These are phyloP conservation scores for Tolypocladium ovalisporum DNA, from an alignment of 2,329 filamentous ascomycete genomes.

Conservation along the genomic window DNA sequence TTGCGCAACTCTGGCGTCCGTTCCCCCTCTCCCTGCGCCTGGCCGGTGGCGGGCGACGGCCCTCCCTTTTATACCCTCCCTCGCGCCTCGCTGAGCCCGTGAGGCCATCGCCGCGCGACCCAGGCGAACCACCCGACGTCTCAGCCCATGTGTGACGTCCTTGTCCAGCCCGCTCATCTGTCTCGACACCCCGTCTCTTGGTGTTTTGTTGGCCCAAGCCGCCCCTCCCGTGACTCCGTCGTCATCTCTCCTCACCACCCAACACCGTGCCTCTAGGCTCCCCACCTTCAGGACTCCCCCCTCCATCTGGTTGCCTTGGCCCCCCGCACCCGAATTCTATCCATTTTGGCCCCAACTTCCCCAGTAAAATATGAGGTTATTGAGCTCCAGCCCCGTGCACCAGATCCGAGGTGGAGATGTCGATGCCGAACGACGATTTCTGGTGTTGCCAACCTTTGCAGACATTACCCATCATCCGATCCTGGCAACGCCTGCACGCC, in stretches of 20 bases:
- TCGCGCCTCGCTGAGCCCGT: not conserved
- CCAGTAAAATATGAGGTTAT: not conserved
- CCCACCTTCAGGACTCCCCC: not conserved
- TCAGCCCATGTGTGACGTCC: not conserved
- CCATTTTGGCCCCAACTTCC: not conserved
- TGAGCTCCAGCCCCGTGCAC: not conserved
- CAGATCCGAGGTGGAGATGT: not conserved
- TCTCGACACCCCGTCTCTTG: not conserved
- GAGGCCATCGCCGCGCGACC: constrained; percentile 1
- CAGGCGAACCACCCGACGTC: not conserved
- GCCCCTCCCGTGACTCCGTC: not conserved
- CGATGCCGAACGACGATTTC: not conserved
- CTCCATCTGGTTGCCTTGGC: not conserved
- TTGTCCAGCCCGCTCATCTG: not conserved
- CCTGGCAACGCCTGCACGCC: not conserved
- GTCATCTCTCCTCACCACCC: not conserved
- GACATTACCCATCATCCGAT: not conserved
- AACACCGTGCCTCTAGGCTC: not conserved
- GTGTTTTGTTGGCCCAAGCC: not conserved
- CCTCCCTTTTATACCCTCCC: constrained; percentile 4
- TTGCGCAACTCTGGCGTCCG: not conserved
- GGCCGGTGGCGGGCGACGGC: not conserved
- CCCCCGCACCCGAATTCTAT: not conserved
- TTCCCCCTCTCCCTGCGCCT: not conserved
- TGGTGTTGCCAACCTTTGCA: not conserved